These are phyloP conservation scores for Colletotrichum sp. DNA, from an alignment of 2,329 filamentous ascomycete species.

Conservation along the genomic window DNA sequence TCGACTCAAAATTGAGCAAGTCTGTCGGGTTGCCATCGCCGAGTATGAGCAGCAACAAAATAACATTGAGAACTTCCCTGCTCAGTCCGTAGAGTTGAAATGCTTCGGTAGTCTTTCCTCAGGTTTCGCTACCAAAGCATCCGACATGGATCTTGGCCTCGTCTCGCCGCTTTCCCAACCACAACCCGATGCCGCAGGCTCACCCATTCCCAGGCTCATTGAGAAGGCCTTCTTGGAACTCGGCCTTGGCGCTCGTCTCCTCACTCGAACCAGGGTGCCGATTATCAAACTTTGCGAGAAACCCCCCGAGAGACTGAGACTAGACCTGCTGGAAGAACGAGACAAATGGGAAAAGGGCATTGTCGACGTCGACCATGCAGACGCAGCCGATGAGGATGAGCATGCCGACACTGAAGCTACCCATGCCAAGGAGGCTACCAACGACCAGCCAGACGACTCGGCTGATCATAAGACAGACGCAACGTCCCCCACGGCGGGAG, in stretches of 20 bases:
- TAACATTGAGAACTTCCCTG: constrained; percentile 49
- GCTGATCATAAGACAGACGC: not conserved
- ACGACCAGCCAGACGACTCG: not conserved
- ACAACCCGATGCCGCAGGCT: constrained; percentile 58
- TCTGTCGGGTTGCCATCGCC: constrained; percentile 66
- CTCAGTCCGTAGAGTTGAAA: constrained; percentile 67
- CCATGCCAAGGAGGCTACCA: not conserved
- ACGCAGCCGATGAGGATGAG: constrained; percentile 35
- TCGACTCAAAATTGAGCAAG: constrained; percentile 65
- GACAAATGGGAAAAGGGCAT: constrained; percentile 72
- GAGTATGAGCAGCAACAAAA: constrained; percentile 52
- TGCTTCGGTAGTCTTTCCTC: constrained; percentile 85
- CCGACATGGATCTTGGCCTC: constrained; percentile 88
- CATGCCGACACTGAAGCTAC: not conserved
- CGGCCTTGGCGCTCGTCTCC: constrained; percentile 76
- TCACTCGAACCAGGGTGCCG: constrained; percentile 81
- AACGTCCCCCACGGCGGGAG: not conserved
- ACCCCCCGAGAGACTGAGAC: constrained; percentile 65
- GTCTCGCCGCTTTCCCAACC: constrained; percentile 66
- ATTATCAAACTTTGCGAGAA: constrained; percentile 86
- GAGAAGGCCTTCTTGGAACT: constrained; percentile 76
- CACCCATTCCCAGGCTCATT: constrained; percentile 73
- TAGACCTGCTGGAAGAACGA: constrained; percentile 68
- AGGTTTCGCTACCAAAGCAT: constrained; percentile 86
- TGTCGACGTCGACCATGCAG: constrained; percentile 39